Evolutionary conservation across 2,329 filamentous ascomycete species (phyloP), one percentile per base, ranked within the genome.

Genomic region (Talaromyces sp.): DNA sequence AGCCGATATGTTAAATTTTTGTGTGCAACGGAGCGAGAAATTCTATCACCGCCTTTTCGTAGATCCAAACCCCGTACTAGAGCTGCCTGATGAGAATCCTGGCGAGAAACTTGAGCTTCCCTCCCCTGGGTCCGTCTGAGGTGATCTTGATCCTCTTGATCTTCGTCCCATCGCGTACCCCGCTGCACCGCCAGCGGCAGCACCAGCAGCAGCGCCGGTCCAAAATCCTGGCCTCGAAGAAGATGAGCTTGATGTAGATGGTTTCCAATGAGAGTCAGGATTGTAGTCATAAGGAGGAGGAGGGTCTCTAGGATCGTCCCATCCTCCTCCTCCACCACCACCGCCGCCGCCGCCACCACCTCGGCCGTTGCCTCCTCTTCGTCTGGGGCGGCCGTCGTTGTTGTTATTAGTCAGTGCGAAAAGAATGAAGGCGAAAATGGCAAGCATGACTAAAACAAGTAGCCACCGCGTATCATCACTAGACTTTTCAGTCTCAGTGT

Each of bases 1-100:
- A 9, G 12, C 12, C 12, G 32, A 35, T 35, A 35, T 35, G 14
- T 4, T n/a, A 27, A 17, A 29, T n/a, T n/a, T n/a, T 3, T 52
- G 8, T n/a, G 17, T 17, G 27, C 26, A 52, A 21, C 24, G 11
- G 11, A 11, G 26, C 11, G 6, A n/a, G 12, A n/a, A 31, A 7
- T 7, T n/a, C 54, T 41, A 78, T 57, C 46, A 78, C 55, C 76
- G 70, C 53, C 76, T 70, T 50, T 70, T 73, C 3, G 77, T 80
- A 14, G 77, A 77, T 26, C 78, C 78, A 68, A 80, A 80, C 1
- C 78, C 78, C 35, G 76, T 79, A 58, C 75, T 77, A 54, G 69
- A 62, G 12, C 67, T 65, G 2, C 68, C 63, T 56, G 70, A 58
- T n/a, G 73, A 74, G 53, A 72, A 72, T 7, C 68, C 68, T 35